Evolutionary conservation across 495 filamentous ascomycete species (phyloP).

Genomic region (Hyaloscypha bicolor): DNA sequence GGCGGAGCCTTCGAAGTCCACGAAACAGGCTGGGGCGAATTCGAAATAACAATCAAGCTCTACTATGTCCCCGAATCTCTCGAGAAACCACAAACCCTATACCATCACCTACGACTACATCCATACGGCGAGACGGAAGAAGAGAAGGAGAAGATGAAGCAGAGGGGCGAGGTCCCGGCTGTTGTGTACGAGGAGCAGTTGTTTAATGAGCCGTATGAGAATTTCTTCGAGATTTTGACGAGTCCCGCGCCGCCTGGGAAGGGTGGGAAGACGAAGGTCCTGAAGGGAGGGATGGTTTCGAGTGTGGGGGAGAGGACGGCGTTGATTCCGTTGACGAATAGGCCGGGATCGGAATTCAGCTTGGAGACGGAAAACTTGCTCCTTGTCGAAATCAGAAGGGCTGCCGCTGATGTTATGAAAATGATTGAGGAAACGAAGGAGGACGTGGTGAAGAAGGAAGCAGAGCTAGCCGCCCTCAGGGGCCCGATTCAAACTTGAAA

Average conservation of each 20-base stretch:
- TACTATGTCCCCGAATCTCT: conserved; percentile 82
- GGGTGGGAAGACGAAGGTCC: conserved; percentile 48
- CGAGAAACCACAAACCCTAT: conserved; percentile 90
- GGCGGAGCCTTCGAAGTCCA: conserved; percentile 79
- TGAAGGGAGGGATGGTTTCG: conserved; percentile 43
- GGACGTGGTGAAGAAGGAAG: conserved; percentile 57
- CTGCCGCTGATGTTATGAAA: conserved; percentile 69
- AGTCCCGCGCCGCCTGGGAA: conserved; percentile 43
- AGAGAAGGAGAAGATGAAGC: conserved; percentile 63
- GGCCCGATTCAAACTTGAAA: no score
- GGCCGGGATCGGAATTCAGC: conserved; percentile 71
- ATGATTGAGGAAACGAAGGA: conserved; percentile 63
- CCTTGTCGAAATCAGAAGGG: conserved; percentile 69
- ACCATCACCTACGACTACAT: conserved; percentile 88
- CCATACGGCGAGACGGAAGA: conserved; percentile 78
- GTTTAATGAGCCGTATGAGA: conserved; percentile 94
- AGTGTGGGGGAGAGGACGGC: conserved; percentile 63
- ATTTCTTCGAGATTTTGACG: conserved; percentile 79
- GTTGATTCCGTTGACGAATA: conserved; percentile 66
- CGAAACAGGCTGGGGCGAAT: conserved; percentile 97
- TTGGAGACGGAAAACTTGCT: conserved; percentile 73
- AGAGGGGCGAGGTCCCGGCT: conserved; percentile 65
- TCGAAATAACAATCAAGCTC: conserved; percentile 90
- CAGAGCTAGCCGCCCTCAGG: no score
- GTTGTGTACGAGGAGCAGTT: conserved; percentile 89